Base-by-base conservation (phyloP, 2,329 filamentous ascomycete species). In the Cladosporium sp. region DNA sequence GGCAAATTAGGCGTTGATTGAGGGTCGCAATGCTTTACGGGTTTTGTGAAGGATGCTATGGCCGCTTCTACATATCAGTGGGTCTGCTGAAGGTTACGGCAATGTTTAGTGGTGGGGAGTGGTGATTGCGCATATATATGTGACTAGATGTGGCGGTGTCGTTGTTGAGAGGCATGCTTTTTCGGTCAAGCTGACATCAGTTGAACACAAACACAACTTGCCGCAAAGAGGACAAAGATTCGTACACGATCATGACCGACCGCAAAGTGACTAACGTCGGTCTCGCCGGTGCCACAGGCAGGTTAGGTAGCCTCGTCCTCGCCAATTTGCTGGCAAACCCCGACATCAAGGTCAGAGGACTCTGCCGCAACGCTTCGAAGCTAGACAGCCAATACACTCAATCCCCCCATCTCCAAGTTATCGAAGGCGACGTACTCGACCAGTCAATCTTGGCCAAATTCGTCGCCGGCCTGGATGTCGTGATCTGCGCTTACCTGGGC, bases 401-500 rank as follows among this genome's bases (percentile, higher is more conserved):
- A 21, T 67, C 44, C 68, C 1, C 64, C 65, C 14, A 33, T 67
- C 0, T 76, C n/a, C n/a, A 65, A 1, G 33, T 78, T 7, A 65
- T 74, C 61, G 64, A 77, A 58, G 76, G 74, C 29, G 67, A 68
- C 3, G 69, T 72, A 18, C 67, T 69, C 59, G 73, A 77, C 61
- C 31, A 35, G 46, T 67, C 69, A 7, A 65, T 70, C 2, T 62
- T 77, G n/a, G 69, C 65, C 1, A 16, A 67, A 4, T 77, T 78
- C 65, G 72, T 72, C 16, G 29, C 66, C 5, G 74, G 75, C 16
- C 74, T 72, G 67, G 73, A 80, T 53, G 75, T 80, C 0, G 71
- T 78, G 26, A 71, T 81, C 23, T 81, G 79, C 71, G 76, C 74
- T 66, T 81, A 82, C 64, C 72, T 80, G 0, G 79, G 79, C 18